A percentile compares a stretch with the other conserved stretches of the same genome.
Evolutionary conservation across 2,329 filamentous ascomycete species (phyloP).

Genomic region (Aspergillus sp.): DNA sequence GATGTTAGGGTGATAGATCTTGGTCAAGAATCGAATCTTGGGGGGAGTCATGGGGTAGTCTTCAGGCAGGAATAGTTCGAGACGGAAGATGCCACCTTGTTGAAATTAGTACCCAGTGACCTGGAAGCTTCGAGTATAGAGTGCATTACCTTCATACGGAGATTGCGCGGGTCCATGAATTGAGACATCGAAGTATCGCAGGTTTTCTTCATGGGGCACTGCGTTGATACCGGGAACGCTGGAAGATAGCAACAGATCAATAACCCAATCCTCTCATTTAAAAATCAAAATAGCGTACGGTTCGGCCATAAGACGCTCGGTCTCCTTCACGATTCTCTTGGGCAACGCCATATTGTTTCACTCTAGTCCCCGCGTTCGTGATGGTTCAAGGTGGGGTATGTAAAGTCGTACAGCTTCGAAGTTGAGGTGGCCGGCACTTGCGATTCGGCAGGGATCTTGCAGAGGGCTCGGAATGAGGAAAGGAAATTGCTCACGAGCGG

Average conservation of each 20-base stretch:
- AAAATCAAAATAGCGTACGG: conserved; percentile 62
- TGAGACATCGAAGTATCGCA: conserved; percentile 96
- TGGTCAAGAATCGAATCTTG: conserved; percentile 97
- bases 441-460: neutral
- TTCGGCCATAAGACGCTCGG: conserved; percentile 92
- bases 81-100: conserved; percentile 79
- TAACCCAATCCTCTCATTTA: neutral
- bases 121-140: neutral
- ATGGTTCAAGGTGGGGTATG: conserved; percentile 9
- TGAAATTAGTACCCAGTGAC: conserved; percentile 1
- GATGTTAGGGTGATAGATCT: conserved; percentile 99
- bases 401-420: neutral
- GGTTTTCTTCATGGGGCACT: conserved; percentile 92
- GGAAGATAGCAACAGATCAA: conserved; percentile 13
- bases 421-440: neutral
- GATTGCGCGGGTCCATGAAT: conserved; percentile 91
- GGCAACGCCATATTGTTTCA: conserved; percentile 65
- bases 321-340: conserved; percentile 98
- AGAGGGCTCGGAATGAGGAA: neutral
- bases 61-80: conserved; percentile 95
- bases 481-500: neutral
- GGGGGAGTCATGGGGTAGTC: conserved; percentile 99
- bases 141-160: conserved; percentile 80
- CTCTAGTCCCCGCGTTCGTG: conserved; percentile 15
- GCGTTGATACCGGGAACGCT: conserved; percentile 97